Percentiles rank a stretch among this genome's conserved stretches.
These are phyloP conservation scores for Drechslerella coelobrocha DNA, from an alignment of 2,329 filamentous ascomycete genomes.

Conservation along the genomic window DNA sequence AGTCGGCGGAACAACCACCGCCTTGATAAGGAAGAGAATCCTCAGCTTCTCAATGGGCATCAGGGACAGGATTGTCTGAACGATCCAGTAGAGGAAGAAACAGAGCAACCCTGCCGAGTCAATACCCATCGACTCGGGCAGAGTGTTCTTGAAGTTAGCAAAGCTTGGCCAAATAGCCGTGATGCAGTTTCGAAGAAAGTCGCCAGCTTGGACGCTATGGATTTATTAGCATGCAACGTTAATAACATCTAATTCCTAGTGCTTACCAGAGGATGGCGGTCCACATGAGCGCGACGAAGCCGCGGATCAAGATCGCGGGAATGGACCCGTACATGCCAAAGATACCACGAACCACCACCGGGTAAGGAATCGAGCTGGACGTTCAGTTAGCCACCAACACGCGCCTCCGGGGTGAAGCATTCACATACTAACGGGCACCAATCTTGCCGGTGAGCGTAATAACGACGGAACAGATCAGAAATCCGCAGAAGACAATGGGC, in stretches of 20 bases:
- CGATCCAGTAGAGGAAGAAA: conserved; percentile 64
- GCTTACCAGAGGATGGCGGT: conserved; percentile 59
- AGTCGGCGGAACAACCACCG: conserved; percentile 60
- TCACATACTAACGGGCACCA: conserved; percentile 56
- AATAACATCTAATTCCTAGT: not conserved
- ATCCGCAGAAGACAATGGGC: conserved; percentile 62
- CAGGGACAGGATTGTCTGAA: conserved; percentile 60
- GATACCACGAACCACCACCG: conserved; percentile 60
- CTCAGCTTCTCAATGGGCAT: conserved; percentile 61
- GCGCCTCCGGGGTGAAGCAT: too few relatives aligned
- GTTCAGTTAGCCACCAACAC: too few relatives aligned
- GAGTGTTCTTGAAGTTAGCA: conserved; percentile 60
- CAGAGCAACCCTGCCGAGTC: conserved; percentile 62
- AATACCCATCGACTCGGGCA: conserved; percentile 60
- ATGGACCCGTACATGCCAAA: conserved; percentile 61
- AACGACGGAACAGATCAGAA: conserved; percentile 61
- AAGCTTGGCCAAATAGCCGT: conserved; percentile 62
- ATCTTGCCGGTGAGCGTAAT: conserved; percentile 62
- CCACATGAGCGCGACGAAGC: conserved; percentile 62
- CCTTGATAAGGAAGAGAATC: conserved; percentile 61
- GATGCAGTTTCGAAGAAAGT: conserved; percentile 60
- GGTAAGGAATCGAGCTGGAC: conserved; percentile 55
- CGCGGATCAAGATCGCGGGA: conserved; percentile 60
- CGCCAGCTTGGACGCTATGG: conserved; percentile 60
- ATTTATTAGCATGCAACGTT: not conserved